These are phyloP conservation scores for Candida xyloterini DNA, from an alignment of 805 yeast species.

Conservation along the genomic window DNA sequence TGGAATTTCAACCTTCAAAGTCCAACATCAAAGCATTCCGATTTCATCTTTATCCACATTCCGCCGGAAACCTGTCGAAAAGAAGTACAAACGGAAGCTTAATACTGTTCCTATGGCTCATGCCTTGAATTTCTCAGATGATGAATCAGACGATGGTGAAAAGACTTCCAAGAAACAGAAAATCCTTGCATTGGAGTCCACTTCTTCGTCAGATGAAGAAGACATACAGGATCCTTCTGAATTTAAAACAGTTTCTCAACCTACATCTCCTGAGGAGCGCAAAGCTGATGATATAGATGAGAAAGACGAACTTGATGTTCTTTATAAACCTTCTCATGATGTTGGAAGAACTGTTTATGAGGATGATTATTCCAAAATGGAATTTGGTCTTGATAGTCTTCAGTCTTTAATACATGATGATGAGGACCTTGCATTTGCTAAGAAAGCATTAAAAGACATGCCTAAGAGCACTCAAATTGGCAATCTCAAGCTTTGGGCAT, in stretches of 20 bases:
- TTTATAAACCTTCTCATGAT: conserved; percentile 50
- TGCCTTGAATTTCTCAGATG: conserved; percentile 45
- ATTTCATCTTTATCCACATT: conserved; percentile 23
- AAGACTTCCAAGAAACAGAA: conserved; percentile 11
- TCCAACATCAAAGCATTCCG: conserved; percentile 23
- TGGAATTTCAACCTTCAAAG: conserved; percentile 19
- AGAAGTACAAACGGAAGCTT: conserved; percentile 18
- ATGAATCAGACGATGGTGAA: conserved; percentile 28
- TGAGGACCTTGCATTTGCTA: conserved; percentile 64
- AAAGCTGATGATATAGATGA: conserved; percentile 30
- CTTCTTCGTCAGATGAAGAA: conserved; percentile 23
- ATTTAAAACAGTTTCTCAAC: conserved; percentile 20
- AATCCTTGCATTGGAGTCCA: conserved; percentile 10
- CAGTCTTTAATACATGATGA: conserved; percentile 62
- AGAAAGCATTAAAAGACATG: conserved; percentile 38
- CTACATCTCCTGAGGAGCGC: conserved; percentile 26
- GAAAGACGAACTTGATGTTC: conserved; percentile 24
- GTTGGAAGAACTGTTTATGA: conserved; percentile 55
- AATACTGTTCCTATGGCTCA: conserved; percentile 51
- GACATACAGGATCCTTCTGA: conserved; percentile 14
- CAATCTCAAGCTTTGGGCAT: conserved; percentile 60
- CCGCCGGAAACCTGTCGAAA: conserved; percentile 48
- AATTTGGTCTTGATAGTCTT: conserved; percentile 45
- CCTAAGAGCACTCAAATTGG: conserved; percentile 22
- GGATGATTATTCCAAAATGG: conserved; percentile 38